Base-by-base conservation (phyloP, 441 rosid species). In the Eruca vesicaria region DNA sequence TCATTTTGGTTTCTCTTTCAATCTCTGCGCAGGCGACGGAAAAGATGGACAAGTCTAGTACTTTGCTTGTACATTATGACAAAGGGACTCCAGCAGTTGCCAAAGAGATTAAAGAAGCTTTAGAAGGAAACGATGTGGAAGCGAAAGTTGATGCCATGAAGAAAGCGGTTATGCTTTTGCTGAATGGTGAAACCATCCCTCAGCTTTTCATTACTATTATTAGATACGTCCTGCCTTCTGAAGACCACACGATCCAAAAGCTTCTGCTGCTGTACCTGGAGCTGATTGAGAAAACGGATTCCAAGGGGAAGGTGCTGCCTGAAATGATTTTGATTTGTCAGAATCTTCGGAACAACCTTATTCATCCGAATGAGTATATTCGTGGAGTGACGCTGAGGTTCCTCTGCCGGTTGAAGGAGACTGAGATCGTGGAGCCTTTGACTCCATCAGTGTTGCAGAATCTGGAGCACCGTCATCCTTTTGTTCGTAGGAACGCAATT, bases 251-350 rank as follows among this genome's bases (percentile, higher is more conserved):
- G 2, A 77, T 89, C 67, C 94, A 89, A 59, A 90, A 86, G 78
- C 81, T 90, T 8, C 79, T 89, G 77, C 86, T 88, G 72, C 75
- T 89, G 36, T 89, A 89, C 77, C 79, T 89, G 86, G 94, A 90
- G 85, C 75, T 88, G 58, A 90, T 88, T 68, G 93, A 90, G 26
- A 88, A 88, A 75, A 87, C 87, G 6, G 91, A 90, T 86, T 64
- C 84, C 26, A 85, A 78, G 62, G 93, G 95, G 36, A 80, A 78
- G 80, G 89, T 88, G 41, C 74, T 90, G 36, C 89, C 93, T 31
- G 95, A 90, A 78, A 90, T 90, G 95, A 88, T 86, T 78, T 79
- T 90, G 80, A 90, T 88, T 32, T 86, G 91, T 81, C 95, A 90
- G 71, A 88, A 88, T 72, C 79, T 89, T 29, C 80, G 92, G 73